Evolutionary conservation across 2,329 filamentous ascomycete genomes (phyloP).

Genomic region (Alternaria gaisen): DNA sequence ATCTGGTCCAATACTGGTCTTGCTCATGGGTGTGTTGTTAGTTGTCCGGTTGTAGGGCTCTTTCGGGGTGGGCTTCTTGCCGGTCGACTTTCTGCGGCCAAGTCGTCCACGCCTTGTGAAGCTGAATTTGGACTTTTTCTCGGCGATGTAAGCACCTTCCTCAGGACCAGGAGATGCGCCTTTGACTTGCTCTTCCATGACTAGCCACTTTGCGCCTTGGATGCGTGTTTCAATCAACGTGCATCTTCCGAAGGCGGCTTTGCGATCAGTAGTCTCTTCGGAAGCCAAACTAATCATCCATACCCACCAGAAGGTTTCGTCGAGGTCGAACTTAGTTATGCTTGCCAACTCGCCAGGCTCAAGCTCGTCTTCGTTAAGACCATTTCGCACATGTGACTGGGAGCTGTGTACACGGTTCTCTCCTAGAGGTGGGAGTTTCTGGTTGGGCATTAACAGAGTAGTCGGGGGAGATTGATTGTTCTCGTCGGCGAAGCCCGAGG

Average conservation of each 20-base stretch:
- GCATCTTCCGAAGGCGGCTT: conserved; percentile 92
- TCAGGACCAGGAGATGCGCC: conserved; percentile 87
- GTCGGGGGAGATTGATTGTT: conserved; percentile 69
- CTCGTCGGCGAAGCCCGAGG: conserved; percentile 86
- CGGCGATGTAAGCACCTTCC: conserved; percentile 87
- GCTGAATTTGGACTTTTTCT: conserved; percentile 94
- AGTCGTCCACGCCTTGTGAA: conserved; percentile 76
- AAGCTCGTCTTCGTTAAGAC: conserved; percentile 73
- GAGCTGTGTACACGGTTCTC: conserved; percentile 79
- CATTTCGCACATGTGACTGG: conserved; percentile 74
- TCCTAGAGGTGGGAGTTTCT: conserved; percentile 89
- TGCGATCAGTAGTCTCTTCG: conserved; percentile 85
- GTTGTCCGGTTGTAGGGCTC: conserved; percentile 62
- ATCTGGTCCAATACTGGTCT: conserved; percentile 85
- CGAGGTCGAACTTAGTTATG: conserved; percentile 83
- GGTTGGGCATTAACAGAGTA: conserved; percentile 83
- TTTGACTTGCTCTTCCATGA: conserved; percentile 96
- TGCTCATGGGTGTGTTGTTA: conserved; percentile 69
- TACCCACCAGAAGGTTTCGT: conserved; percentile 99
- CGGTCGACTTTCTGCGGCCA: conserved; percentile 62
- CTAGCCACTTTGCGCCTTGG: conserved; percentile 82
- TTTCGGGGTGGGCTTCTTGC: conserved; percentile 54
- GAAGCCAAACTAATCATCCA: conserved; percentile 97
- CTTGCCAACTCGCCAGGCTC: conserved; percentile 95
- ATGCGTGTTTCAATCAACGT: conserved; percentile 91